A percentile compares a stretch with the other conserved stretches of the same genome.
These are phyloP conservation scores for sorghum (Sorghum bicolor) DNA, from an alignment of 176 grass and related monocot species.

Conservation along the genomic window DNA sequence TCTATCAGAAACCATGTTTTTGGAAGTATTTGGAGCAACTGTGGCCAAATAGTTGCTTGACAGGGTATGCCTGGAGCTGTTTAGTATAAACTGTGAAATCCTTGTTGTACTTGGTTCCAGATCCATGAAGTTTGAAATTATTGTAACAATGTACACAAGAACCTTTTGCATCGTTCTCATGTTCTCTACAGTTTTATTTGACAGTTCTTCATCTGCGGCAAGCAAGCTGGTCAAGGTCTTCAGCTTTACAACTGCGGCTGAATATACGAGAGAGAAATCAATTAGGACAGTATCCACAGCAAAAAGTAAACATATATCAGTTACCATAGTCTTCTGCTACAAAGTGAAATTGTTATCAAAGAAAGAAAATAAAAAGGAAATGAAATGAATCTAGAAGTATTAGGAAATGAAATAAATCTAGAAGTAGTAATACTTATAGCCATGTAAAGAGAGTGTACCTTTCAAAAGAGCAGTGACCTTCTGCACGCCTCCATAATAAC, in stretches of 20 bases:
- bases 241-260: constrained; percentile 86
- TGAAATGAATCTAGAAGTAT: background rate
- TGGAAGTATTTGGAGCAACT: constrained; percentile 34
- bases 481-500: constrained; percentile 93
- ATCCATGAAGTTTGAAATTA: constrained; percentile 93
- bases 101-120: constrained; percentile 51
- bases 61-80: constrained; percentile 20
- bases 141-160: constrained; percentile 75
- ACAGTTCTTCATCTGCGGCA: constrained; percentile 65
- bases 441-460: constrained; percentile 48
- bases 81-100: constrained; percentile 33
- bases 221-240: constrained; percentile 90
- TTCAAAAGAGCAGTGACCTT: constrained; percentile 95
- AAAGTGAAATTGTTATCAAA: background rate
- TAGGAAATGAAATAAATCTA: constrained; percentile 3
- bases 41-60: constrained; percentile 38
- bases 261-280: constrained; percentile 41
- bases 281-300: constrained; percentile 30
- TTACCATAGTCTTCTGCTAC: background rate
- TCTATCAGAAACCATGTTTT: constrained; percentile 46
- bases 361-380: background rate
- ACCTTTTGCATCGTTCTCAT: constrained; percentile 78
- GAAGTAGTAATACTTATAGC: background rate
- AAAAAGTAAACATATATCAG: constrained; percentile 20
- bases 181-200: constrained; percentile 72